Base-by-base conservation (phyloP, 2,329 filamentous ascomycete genomes). In the Colletotrichum chrysophilum region DNA sequence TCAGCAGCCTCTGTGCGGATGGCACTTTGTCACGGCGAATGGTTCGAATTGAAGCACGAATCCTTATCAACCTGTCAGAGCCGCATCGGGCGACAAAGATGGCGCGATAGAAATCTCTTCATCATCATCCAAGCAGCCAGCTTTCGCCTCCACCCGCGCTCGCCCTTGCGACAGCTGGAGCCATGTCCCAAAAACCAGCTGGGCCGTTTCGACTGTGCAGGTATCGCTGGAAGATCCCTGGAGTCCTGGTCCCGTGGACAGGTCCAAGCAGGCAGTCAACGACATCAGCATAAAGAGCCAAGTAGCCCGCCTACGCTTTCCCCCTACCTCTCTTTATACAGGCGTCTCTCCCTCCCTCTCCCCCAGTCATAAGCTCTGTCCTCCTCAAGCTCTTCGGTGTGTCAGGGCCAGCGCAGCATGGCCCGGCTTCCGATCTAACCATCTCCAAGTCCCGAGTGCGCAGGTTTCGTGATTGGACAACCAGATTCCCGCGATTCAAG, bases 211-310 rank as follows among this genome's bases (percentile, higher is more conserved):
- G 70, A 69, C 58, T 28, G 48, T 28, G 56, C 70, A 69, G 65
- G n/a, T 65, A 64, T 64, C 24, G 65, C 30, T 76, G 74, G 74
- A 74, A 76, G 32, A 76, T 65, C 74, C 70, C 65, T 74, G 70
- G 36, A 74, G 18, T 56, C 21, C 7, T 36, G 48, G 65, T 69
- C 74, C 28, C 70, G 70, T 76, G 74, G 58, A 58, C 58, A 69
- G 64, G 48, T 24, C 65, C 58, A 64, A 66, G 70, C 70, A 69
- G 62, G 36, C 38, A 55, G 24, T 55, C 71, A 30, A 32, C 34
- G 70, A 61, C 52, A 62, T 60, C 48, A 48, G 64, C 58, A 75
- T 60, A 13, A 60, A 60, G 28, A 43, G 58, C 34, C 32, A 43
- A 64, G 36, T 69, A 34, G 21, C 61, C 64, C 14, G 60, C 64